These are phyloP conservation scores for Neofusicoccum umdonicola DNA, from an alignment of 2,329 filamentous ascomycete genomes.

Conservation along the genomic window DNA sequence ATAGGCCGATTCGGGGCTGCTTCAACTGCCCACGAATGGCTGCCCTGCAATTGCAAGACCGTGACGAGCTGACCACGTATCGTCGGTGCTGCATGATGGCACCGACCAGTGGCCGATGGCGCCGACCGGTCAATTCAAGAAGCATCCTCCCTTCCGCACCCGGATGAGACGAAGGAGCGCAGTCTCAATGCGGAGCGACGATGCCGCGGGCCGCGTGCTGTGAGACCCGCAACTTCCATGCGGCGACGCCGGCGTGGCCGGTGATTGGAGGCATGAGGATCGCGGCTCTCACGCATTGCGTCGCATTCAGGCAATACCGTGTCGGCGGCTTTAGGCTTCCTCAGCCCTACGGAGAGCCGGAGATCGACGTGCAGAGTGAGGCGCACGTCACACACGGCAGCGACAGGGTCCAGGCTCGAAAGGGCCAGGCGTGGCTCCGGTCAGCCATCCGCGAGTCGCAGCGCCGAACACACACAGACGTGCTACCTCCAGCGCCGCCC, in stretches of 20 bases:
- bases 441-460: constrained; percentile 6
- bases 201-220: not conserved
- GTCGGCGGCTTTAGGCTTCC: not conserved
- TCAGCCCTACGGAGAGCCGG: constrained; percentile 12
- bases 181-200: not conserved
- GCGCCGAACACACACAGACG: not conserved
- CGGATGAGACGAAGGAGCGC: not conserved
- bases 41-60: no score
- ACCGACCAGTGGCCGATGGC: not conserved
- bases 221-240: not conserved
- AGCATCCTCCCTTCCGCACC: not conserved
- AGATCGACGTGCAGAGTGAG: constrained; percentile 12
- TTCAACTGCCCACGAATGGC: no score
- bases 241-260: not conserved
- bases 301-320: not conserved
- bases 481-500: constrained; percentile 1
- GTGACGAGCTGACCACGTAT: no score
- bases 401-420: constrained; percentile 12
- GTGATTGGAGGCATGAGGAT: not conserved
- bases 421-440: not conserved
- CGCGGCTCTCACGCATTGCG: not conserved
- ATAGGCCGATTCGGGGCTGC: no score
- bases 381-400: constrained; percentile 1
- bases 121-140: not conserved
- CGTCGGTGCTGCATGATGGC: not conserved